Base-by-base conservation (phyloP, 2,329 filamentous ascomycete species). In the Magnaporthiopsis rhizophila region DNA sequence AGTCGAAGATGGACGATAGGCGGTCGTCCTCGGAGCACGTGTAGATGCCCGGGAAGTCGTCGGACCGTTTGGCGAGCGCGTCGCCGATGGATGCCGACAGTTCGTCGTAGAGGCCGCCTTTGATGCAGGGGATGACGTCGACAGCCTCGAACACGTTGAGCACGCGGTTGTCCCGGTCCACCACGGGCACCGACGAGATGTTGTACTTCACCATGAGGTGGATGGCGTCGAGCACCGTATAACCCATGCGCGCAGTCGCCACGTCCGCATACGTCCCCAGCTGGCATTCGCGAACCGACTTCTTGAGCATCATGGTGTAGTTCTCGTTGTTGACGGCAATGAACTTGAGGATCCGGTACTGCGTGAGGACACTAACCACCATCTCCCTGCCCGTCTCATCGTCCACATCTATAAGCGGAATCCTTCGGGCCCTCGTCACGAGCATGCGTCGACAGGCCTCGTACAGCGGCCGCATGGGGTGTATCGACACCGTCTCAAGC, bases 261-360 rank as follows among this genome's bases (percentile, higher is more conserved):
- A 99, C 79, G 69, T 91, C 84, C 28, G 83, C 80, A 75, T 97
- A 98, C 1, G 92, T 94, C 62, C 95, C 96, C 11, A 99, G 82
- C 32, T 87, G 86, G 64, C 98, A 85, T 67, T 97, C 92, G 66
- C 86, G 86, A 65, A 99, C 82, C 12, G 92, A 89, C 78, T 96
- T 97, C 73, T 91, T 91, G 66, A 99, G 79, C 73, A 92, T 85
- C 70, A 96, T 89, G 5, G 94, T 97, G 73, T 96, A 90, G 70
- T 89, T 87, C 71, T 88, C 86, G 70, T 85, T 86, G 76, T 99
- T 99, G 76, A 99, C 94, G 13, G 95, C 93, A 67, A 99, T 96
- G 75, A 99, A 99, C 75, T 99, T 99, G 68, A 99, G 85, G 70
- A 99, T 98, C 65, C 96, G 90, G 77, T 99, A 99, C 76, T 99